Conservation (phyloP, 1,139 yeast species). For the Sugiyamaella japonica region DNA sequence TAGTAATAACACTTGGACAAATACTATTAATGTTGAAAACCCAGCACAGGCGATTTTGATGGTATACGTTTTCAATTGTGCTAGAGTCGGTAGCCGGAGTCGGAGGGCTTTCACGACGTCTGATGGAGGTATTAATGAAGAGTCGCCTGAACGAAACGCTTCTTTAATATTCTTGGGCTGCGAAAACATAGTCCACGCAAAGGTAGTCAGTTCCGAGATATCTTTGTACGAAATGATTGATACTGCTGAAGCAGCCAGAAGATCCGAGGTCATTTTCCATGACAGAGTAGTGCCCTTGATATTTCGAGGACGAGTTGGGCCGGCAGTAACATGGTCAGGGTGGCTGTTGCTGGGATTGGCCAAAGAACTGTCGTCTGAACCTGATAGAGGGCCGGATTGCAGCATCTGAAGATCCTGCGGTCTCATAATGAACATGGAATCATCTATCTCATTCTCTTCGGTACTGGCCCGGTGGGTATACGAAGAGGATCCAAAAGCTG, state of each 20-base stretch:
- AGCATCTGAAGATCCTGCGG: constrained; percentile 25
- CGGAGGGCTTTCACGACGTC: constrained; percentile 29
- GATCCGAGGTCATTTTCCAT: constrained; percentile 36
- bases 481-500: neutral
- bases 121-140: constrained; percentile 30
- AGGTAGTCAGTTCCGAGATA: constrained; percentile 24
- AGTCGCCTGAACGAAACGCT: constrained; percentile 11
- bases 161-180: constrained; percentile 29
- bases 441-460: neutral
- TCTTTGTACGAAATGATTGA: constrained; percentile 23
- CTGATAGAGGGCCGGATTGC: neutral
- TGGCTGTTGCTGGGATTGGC: too few relatives aligned
- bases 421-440: constrained; percentile 24
- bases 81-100: constrained; percentile 20
- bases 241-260: constrained; percentile 24
- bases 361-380: too few relatives aligned
- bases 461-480: too few relatives aligned
- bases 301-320: constrained; percentile 31
- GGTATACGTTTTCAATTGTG: constrained; percentile 14
- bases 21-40: constrained; percentile 28
- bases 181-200: constrained; percentile 33
- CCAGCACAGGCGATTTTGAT: constrained; percentile 24
- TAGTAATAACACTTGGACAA: constrained; percentile 33
- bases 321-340: constrained; percentile 11
- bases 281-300: constrained; percentile 34